A percentile compares a stretch with the other conserved stretches of the same genome.
These are phyloP conservation scores for Stemphylium beticola DNA, from an alignment of 2,329 filamentous ascomycete species.

Conservation along the genomic window DNA sequence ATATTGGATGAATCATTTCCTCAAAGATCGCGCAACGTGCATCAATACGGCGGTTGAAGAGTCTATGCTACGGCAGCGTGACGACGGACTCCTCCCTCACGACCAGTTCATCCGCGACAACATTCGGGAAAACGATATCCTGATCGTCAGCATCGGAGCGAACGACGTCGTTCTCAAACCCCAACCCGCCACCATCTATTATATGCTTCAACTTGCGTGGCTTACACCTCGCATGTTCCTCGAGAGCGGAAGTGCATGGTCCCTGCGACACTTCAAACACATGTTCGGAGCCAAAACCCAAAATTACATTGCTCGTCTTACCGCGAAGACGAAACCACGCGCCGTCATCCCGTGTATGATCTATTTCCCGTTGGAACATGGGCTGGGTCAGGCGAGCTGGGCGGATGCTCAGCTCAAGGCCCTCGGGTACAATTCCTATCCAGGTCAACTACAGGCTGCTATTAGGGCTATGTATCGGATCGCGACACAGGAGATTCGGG, in stretches of 20 bases:
- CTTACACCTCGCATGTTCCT: conserved; percentile 31
- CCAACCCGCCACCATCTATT: conserved; percentile 29
- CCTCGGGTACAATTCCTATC: conserved; percentile 40
- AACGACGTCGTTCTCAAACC: conserved; percentile 47
- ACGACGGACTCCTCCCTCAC: conserved; percentile 35
- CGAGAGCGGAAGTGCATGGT: conserved; percentile 31
- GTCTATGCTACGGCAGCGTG: conserved; percentile 42
- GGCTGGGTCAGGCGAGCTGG: conserved; percentile 40
- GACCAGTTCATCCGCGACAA: conserved; percentile 46
- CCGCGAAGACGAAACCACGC: conserved; percentile 38
- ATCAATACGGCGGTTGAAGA: conserved; percentile 47
- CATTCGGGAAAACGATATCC: conserved; percentile 36
- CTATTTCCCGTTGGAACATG: conserved; percentile 45
- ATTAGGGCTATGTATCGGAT: conserved; percentile 42
- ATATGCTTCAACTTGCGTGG: conserved; percentile 45
- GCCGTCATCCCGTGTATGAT: conserved; percentile 49
- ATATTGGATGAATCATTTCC: conserved; percentile 47
- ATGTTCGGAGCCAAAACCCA: conserved; percentile 39
- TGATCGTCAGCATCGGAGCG: conserved; percentile 47
- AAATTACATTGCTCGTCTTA: conserved; percentile 35
- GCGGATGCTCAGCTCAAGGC: conserved; percentile 39
- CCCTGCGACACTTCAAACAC: conserved; percentile 39
- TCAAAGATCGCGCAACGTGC: conserved; percentile 41
- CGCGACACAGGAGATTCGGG: conserved; percentile 34
- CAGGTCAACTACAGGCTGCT: conserved; percentile 40